Percentiles rank a stretch among this genome's conserved stretches.
phyloP scores from a whole-genome alignment of 768 basidiomycete species.

The Mycena sanguinolenta region DNA sequence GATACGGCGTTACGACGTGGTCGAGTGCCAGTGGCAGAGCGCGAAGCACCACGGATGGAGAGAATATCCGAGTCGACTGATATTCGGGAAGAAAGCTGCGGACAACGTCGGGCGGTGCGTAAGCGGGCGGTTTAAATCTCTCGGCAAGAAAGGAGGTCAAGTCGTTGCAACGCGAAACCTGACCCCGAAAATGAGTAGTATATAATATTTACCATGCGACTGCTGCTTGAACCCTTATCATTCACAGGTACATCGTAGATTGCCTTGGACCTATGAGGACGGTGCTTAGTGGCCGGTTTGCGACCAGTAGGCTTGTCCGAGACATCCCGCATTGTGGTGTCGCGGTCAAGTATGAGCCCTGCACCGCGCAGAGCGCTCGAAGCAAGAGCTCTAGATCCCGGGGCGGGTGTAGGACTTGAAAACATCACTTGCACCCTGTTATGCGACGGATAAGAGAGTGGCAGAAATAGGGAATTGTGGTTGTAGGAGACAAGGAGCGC shows the following conservation, averaged over 20 bases:
- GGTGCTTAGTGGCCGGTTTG: constrained; percentile 74
- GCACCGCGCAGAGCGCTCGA: constrained; percentile 74
- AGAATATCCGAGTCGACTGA: constrained; percentile 62
- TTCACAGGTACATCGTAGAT: constrained; percentile 64
- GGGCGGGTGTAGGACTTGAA: constrained; percentile 70
- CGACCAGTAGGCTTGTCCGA: constrained; percentile 80
- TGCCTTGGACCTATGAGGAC: constrained; percentile 70
- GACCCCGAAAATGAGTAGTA: constrained; percentile 46
- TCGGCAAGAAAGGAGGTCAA: constrained; percentile 39
- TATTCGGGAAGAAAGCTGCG: constrained; percentile 58
- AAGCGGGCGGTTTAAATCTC: constrained; percentile 51
- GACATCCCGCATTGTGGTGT: constrained; percentile 80
- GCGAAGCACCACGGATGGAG: constrained; percentile 75
- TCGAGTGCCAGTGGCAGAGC: constrained; percentile 63
- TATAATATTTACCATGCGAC: constrained; percentile 79
- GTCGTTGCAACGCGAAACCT: constrained; percentile 54
- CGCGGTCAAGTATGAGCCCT: constrained; percentile 80
- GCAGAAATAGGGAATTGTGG: constrained; percentile 13
- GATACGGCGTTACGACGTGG: constrained; percentile 72
- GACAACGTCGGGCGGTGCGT: constrained; percentile 51
- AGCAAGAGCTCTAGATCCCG: constrained; percentile 71
- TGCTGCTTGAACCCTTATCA: constrained; percentile 63
- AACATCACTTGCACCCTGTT: constrained; percentile 54
- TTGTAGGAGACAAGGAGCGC: constrained; percentile 12
- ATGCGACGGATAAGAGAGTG: not conserved